A percentile compares a stretch with the other conserved stretches of the same genome.
Conservation (phyloP, 2,329 filamentous ascomycete species). For the Arachnomyces sp. region DNA sequence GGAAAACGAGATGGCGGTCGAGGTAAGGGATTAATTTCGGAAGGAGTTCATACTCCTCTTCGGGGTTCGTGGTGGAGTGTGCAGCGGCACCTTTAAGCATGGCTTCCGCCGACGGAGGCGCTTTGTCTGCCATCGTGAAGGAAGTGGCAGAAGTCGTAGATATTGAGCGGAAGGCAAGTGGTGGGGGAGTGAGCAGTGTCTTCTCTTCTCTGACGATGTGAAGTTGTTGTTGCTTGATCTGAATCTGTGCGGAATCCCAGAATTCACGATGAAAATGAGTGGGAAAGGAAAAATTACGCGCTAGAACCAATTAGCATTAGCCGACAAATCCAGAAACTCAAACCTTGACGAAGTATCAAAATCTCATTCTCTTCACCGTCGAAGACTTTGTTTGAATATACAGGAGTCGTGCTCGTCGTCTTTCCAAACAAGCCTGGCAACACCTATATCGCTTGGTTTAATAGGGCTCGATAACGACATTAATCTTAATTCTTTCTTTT, state of each 20-base stretch:
- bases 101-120: slow-evolving; percentile 42
- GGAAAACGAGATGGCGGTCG: slow-evolving; percentile 93
- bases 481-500: too few species aligned
- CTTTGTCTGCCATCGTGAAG: slow-evolving; percentile 46
- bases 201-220: too few species aligned
- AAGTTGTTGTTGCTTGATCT: background rate
- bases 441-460: too few species aligned
- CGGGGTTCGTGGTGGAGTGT: slow-evolving; percentile 34
- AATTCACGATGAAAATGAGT: slow-evolving; percentile 5
- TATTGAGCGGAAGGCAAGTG: slow-evolving; percentile 13
- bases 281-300: slow-evolving; percentile 1
- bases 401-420: too few species aligned
- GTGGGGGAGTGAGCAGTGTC: slow-evolving; percentile 8
- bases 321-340: too few species aligned
- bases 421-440: too few species aligned
- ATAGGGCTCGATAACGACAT: too few species aligned
- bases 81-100: slow-evolving; percentile 42
- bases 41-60: slow-evolving; percentile 67
- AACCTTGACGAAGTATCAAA: too few species aligned
- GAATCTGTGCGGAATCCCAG: slow-evolving; percentile 3
- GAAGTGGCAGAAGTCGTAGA: slow-evolving; percentile 4
- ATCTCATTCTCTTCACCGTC: too few species aligned
- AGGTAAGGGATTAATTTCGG: slow-evolving; percentile 85
- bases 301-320: slow-evolving; percentile 2
- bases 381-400: too few species aligned